These are phyloP conservation scores for Ceratobasidium sp. DNA, from an alignment of 1,284 basidiomycete species.

Conservation along the genomic window DNA sequence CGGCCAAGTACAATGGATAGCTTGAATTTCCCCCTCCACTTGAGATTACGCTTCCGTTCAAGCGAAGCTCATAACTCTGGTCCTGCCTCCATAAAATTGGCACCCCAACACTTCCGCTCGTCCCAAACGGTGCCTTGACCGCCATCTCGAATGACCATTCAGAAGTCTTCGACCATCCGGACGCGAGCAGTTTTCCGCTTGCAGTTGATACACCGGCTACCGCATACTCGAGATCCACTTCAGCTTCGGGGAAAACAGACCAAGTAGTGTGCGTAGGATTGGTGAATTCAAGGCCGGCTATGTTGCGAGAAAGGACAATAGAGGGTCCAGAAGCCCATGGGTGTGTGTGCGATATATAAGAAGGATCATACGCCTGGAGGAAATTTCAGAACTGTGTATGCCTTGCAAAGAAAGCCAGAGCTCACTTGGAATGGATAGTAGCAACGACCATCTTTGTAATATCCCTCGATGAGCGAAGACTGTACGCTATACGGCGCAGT, in stretches of 20 bases:
- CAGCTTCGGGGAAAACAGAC: conserved; percentile 22
- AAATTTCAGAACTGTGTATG: not conserved
- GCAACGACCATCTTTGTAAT: conserved; percentile 35
- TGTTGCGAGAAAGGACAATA: conserved; percentile 40
- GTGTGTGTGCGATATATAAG: conserved; percentile 38
- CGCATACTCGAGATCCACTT: conserved; percentile 28
- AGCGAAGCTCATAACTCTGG: conserved; percentile 21
- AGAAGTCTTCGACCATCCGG: conserved; percentile 43
- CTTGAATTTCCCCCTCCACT: conserved; percentile 10
- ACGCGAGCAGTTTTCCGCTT: conserved; percentile 8
- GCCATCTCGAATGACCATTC: conserved; percentile 34
- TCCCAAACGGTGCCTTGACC: conserved; percentile 23
- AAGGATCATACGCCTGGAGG: conserved; percentile 35
- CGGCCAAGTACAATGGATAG: not conserved
- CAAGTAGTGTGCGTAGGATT: conserved; percentile 28
- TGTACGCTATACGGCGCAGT: conserved; percentile 35
- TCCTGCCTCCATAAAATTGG: conserved; percentile 12
- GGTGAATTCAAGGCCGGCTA: conserved; percentile 29
- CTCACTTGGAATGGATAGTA: conserved; percentile 42
- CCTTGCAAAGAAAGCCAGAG: not conserved
- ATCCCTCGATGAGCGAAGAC: conserved; percentile 42
- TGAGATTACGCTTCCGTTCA: conserved; percentile 13
- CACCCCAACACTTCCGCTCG: conserved; percentile 16
- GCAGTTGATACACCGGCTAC: conserved; percentile 33
- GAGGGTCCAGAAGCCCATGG: conserved; percentile 43